Base-by-base conservation (phyloP, 106 monocot species). In the Dactylorhiza incarnata region DNA sequence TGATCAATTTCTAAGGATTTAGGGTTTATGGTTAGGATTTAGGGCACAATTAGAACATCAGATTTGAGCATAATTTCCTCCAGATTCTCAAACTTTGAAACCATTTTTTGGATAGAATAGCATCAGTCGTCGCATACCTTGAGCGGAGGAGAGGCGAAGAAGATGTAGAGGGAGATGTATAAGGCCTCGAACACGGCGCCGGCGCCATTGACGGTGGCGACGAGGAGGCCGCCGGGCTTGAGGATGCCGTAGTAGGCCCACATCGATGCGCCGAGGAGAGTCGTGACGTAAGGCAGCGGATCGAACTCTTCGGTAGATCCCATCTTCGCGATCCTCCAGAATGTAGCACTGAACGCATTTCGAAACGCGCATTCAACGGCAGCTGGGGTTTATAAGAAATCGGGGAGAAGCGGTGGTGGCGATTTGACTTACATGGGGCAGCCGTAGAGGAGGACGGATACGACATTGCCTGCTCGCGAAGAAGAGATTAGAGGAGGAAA, bases 191-290 rank as follows among this genome's bases (percentile, higher is more conserved):
- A 9, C 9, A 79, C 71, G 25, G 74, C 49, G 8, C 90, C 90
- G n/a, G 72, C 67, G 23, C 81, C 83, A 45, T 87, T 84, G 14
- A 91, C 81, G 2, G 85, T 85, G 62, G 77, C 71, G 25, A 90
- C 52, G 37, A 85, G 90, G 25, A 82, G 55, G 14, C 77, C 88
- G 4, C 47, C 78, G 12, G 88, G 85, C 86, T 82, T 88, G 48
- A 73, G 81, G 63, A 86, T 11, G 9, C 86, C 91, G 61, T 88
- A 91, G 74, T 86, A 91, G 6, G 80, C 79, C 88, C 88, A 91
- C 6, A 91, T 53, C 3, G 84, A 86, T 11, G 86, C 80, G 75
- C 74, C 72, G 9, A 91, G 78, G 25, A 91, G 84, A 17, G 91
- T 80, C 25, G 81, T 71, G 29, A 82, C 75, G 73, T 91, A 91